phyloP scores from a whole-genome alignment of 2,329 filamentous ascomycete species.

The Domatiomyces globalis region DNA sequence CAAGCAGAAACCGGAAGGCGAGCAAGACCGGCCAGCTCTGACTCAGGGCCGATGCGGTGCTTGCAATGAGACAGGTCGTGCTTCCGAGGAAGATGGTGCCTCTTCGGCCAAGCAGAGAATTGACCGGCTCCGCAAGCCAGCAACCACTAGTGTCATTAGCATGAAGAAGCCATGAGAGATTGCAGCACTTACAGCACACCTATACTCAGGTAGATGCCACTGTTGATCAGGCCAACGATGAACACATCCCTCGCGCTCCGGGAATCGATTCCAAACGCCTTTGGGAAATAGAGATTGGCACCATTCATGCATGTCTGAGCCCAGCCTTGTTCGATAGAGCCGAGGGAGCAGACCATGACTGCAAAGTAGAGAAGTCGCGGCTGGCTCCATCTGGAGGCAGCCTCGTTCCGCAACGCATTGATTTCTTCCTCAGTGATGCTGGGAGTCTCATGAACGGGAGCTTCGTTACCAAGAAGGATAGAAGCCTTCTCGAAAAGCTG shows the following conservation, averaged over 20 bases:
- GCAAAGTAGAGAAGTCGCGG: conserved; percentile 36
- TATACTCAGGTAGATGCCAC: conserved; percentile 40
- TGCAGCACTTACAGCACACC: conserved; percentile 29
- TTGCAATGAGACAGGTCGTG: conserved; percentile 37
- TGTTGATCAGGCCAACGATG: conserved; percentile 52
- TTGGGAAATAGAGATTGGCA: conserved; percentile 39
- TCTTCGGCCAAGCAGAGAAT: conserved; percentile 55
- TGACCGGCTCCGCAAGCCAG: conserved; percentile 57
- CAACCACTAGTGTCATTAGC: conserved; percentile 34
- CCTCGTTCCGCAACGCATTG: conserved; percentile 30
- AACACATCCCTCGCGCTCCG: conserved; percentile 35
- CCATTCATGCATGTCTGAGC: conserved; percentile 40
- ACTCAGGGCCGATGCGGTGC: conserved; percentile 41
- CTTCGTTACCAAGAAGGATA: conserved; percentile 5
- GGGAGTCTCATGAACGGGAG: not conserved
- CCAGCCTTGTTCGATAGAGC: conserved; percentile 40
- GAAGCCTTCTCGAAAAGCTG: conserved; percentile 9
- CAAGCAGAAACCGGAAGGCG: conserved; percentile 36
- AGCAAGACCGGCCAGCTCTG: conserved; percentile 47
- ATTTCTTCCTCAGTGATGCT: conserved; percentile 30
- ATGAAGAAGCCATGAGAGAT: conserved; percentile 12
- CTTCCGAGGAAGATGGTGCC: conserved; percentile 50
- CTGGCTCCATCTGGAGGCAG: conserved; percentile 37
- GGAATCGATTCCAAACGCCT: conserved; percentile 32
- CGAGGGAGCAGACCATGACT: conserved; percentile 38